Evolutionary conservation across 305 asterid genomes (phyloP).

Genomic region (Plantago coronopus): DNA sequence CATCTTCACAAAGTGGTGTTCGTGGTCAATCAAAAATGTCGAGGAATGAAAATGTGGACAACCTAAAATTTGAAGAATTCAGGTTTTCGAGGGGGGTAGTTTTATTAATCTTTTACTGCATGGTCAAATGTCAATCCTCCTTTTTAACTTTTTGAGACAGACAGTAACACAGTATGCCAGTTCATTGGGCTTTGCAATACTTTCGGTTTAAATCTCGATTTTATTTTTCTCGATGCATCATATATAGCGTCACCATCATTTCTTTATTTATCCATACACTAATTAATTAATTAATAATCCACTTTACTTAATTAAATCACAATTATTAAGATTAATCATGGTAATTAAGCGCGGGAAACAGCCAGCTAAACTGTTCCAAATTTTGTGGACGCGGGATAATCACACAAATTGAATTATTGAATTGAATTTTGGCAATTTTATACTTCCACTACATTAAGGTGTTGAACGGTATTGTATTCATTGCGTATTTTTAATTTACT

Average conservation of each 20-base stretch:
- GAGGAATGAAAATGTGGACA: conserved; percentile 12
- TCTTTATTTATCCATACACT: not conserved
- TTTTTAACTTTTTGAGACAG: not conserved
- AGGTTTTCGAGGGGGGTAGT: not conserved
- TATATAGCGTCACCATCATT: not conserved
- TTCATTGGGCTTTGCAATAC: conserved; percentile 12
- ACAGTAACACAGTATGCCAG: not conserved
- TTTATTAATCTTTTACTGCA: not conserved
- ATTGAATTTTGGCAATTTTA: too few relatives aligned
- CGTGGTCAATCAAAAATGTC: too few relatives aligned
- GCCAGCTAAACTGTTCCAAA: too few relatives aligned
- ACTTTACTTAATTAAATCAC: not conserved
- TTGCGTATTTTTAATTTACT: too few relatives aligned
- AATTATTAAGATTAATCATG: not conserved
- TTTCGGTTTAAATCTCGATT: not conserved
- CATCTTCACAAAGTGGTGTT: too few relatives aligned
- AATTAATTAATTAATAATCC: not conserved
- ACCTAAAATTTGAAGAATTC: conserved; percentile 16
- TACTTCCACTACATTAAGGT: too few relatives aligned
- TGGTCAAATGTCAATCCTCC: conserved; percentile 1
- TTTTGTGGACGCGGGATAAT: too few relatives aligned
- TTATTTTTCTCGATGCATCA: not conserved
- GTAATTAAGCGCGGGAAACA: not conserved
- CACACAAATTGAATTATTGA: too few relatives aligned
- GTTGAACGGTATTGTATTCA: too few relatives aligned